Evolutionary conservation across 2,329 filamentous ascomycete species (phyloP).

Genomic region (Myriosclerotinia curreyana): DNA sequence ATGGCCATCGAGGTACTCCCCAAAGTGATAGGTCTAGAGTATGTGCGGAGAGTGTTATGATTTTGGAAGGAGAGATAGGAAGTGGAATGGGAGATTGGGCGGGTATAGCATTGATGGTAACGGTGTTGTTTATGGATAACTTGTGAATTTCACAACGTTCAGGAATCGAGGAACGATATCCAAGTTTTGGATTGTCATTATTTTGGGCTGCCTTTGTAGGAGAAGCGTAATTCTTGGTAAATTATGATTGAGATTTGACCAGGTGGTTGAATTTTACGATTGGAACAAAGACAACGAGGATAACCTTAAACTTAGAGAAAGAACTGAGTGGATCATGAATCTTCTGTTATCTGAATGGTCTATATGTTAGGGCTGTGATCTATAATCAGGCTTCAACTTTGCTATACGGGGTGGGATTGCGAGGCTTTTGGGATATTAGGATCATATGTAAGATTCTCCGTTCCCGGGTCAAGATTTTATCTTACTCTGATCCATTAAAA

Average conservation of each 20-base stretch:
- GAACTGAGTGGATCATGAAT: too few relatives aligned
- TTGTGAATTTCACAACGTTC: not conserved
- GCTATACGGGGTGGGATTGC: not conserved
- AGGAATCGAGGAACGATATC: not conserved
- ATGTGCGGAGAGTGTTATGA: not conserved
- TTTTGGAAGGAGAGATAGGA: not conserved
- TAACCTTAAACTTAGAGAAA: not conserved
- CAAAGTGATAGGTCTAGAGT: not conserved
- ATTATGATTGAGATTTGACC: not conserved
- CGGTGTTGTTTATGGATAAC: constrained; percentile 1
- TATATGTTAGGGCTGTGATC: not conserved
- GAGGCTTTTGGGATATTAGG: not conserved
- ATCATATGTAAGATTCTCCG: too few relatives aligned
- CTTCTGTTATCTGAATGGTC: too few relatives aligned
- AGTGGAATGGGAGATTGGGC: not conserved
- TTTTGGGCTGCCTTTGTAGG: too few relatives aligned
- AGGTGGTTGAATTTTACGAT: not conserved
- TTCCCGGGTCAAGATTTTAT: too few relatives aligned
- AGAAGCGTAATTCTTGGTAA: too few relatives aligned
- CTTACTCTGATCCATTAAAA: too few relatives aligned
- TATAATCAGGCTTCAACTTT: not conserved
- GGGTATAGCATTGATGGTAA: not conserved
- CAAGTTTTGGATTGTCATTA: not conserved
- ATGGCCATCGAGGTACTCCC: not conserved
- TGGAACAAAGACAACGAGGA: not conserved